Percentiles rank a stretch among this genome's conserved stretches.
These are phyloP conservation scores for Clonostachys sp. DNA, from an alignment of 2,329 filamentous ascomycete genomes.

Conservation along the genomic window DNA sequence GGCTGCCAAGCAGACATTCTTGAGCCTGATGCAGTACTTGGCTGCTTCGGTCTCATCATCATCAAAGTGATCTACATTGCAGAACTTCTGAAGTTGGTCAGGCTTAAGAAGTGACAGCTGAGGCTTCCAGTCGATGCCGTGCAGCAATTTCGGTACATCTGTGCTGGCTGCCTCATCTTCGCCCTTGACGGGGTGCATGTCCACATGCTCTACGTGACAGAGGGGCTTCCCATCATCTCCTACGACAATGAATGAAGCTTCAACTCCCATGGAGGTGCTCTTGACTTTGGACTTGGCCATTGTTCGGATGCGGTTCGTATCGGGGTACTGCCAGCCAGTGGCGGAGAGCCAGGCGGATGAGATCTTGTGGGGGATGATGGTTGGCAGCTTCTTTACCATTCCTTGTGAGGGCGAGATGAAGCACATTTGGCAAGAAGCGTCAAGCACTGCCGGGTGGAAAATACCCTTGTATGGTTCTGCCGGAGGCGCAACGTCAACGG, in stretches of 20 bases:
- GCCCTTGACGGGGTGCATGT: constrained; percentile 14
- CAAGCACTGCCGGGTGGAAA: constrained; percentile 25
- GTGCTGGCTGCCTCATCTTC: not conserved
- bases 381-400: no score
- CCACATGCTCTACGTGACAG: not conserved
- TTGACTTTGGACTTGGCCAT: constrained; percentile 2
- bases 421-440: constrained; percentile 7
- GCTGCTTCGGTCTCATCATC: constrained; percentile 11
- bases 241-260: not conserved
- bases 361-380: not conserved
- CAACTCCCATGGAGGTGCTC: constrained; percentile 1
- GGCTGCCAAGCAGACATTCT: no score
- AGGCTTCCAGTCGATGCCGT: constrained; percentile 1
- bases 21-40: no score
- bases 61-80: constrained; percentile 8
- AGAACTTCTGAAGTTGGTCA: constrained; percentile 4
- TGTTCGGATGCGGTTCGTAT: not conserved
- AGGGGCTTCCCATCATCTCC: not conserved
- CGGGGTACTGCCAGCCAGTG: not conserved
- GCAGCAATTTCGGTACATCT: not conserved
- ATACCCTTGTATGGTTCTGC: constrained; percentile 15
- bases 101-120: not conserved
- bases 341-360: not conserved
- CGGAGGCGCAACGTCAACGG: not conserved
- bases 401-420: not conserved